Evolutionary conservation across 805 yeast genomes (phyloP), one percentile per base, ranked within the genome.

Genomic region (Nakazawaea wyomingensis): DNA sequence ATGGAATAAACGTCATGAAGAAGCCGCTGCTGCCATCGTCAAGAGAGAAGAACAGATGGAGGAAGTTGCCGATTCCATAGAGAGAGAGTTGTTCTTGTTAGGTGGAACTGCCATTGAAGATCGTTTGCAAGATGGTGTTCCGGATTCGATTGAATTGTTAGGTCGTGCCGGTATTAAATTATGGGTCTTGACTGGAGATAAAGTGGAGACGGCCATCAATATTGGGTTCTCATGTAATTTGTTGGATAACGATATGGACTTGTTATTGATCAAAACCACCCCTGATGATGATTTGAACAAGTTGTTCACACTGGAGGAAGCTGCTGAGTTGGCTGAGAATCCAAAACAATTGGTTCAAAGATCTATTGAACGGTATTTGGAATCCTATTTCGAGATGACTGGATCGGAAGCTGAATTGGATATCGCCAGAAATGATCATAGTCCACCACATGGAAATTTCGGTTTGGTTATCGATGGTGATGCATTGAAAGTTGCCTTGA

Each of bases 81-180:
- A 85, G 58, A 57, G 60, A 2, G 74, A 68, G 20, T 68, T 85
- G 37, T 59, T 60, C 2, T 64, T 85, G 39, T 60, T 85, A 38
- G 93, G 93, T 16, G 87, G 89, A 18, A 85, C 93, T 14, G 93
- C 89, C 10, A 84, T 85, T 55, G 93, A 85, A 58, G 93, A 85
- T 56, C 68, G 84, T 51, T 69, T 85, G 38, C 93, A 85, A 57
- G 80, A 76, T 32, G 90, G 88, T 46, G 93, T 85, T 17, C 89
- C 91, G 1, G 82, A 78, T 41, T 69, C 91, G 1, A 85, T 85
- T 52, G 74, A 82, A 13, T 58, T 78, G 32, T 67, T 85, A 39
- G 76, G 80, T 5, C 65, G 72, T 37, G 91, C 90, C 0, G 93
- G 93, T 38, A 80, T 85, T 53, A 85, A 85, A 59, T 65, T 85